Conservation (phyloP, 768 basidiomycete genomes). For the Serpula lacrymans region DNA sequence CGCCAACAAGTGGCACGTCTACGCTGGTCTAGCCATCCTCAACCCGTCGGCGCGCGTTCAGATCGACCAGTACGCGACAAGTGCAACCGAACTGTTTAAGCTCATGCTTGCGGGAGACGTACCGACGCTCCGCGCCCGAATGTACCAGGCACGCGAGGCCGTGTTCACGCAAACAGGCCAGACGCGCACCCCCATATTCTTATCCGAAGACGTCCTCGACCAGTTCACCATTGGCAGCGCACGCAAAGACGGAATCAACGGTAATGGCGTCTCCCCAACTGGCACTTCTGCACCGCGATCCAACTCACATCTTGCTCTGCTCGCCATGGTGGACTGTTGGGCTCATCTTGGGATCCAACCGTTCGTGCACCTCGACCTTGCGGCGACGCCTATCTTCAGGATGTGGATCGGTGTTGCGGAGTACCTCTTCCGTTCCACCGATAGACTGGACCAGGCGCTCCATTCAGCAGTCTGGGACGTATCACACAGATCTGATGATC, state of each 20-base stretch:
- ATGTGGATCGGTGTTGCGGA: slow-evolving; percentile 98
- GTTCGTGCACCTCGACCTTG: slow-evolving; percentile 86
- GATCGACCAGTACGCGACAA: slow-evolving; percentile 88
- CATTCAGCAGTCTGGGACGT: slow-evolving; percentile 72
- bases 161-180: slow-evolving; percentile 59
- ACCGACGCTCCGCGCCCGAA: slow-evolving; percentile 57
- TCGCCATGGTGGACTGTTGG: slow-evolving; percentile 99
- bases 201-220: slow-evolving; percentile 84
- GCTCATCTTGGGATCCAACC: slow-evolving; percentile 82
- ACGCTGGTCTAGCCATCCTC: slow-evolving; percentile 96
- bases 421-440: slow-evolving; percentile 77
- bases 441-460: slow-evolving; percentile 65
- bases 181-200: slow-evolving; percentile 61
- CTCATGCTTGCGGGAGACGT: slow-evolving; percentile 75
- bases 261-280: slow-evolving; percentile 8
- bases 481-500: slow-evolving; percentile 82
- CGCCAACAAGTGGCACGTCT: slow-evolving; percentile 97
- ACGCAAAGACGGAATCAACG: slow-evolving; percentile 8
- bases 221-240: slow-evolving; percentile 75
- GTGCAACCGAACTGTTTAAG: slow-evolving; percentile 89
- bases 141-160: slow-evolving; percentile 67
- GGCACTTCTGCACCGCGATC: slow-evolving; percentile 28
- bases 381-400: slow-evolving; percentile 94
- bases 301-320: slow-evolving; percentile 90
- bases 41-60: slow-evolving; percentile 88